A percentile compares a stretch with the other conserved stretches of the same genome.
phyloP scores from a whole-genome alignment of 225 moss, liverwort and hornwort genomes.

The Physcomitrium patens region DNA sequence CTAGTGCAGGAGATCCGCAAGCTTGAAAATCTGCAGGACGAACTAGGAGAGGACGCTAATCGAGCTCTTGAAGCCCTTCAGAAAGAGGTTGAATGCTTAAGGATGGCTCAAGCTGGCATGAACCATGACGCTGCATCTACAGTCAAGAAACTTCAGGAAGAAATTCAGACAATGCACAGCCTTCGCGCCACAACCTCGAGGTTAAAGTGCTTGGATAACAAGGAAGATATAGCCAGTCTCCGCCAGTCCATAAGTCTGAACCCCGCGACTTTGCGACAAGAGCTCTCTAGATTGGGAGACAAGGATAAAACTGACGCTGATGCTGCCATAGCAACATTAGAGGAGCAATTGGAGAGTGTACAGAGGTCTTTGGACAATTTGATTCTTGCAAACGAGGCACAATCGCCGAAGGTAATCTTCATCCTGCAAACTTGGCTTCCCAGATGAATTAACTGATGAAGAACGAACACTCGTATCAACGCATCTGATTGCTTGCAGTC shows the following conservation, averaged over 20 bases:
- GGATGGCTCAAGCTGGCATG: constrained; percentile 98
- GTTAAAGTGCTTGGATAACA: constrained; percentile 44
- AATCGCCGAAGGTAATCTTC: constrained; percentile 45
- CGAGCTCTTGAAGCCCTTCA: constrained; percentile 96
- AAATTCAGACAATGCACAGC: constrained; percentile 84
- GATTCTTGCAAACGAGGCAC: constrained; percentile 66
- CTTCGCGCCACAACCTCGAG: constrained; percentile 59
- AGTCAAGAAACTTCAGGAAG: constrained; percentile 91
- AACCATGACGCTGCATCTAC: constrained; percentile 94
- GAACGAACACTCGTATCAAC: neutral
- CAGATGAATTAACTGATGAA: neutral
- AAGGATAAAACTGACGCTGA: constrained; percentile 83
- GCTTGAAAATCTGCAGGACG: constrained; percentile 95
- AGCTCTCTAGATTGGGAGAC: constrained; percentile 85
- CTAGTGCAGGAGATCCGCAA: constrained; percentile 98
- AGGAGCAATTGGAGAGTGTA: constrained; percentile 97
- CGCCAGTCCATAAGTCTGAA: constrained; percentile 62
- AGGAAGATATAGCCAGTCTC: constrained; percentile 57
- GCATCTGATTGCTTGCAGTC: too few species aligned
- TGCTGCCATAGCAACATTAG: constrained; percentile 92
- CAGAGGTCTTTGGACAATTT: constrained; percentile 95
- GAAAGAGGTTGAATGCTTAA: constrained; percentile 96
- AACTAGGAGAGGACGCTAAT: constrained; percentile 93
- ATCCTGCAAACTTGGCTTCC: neutral
- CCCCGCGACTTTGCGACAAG: constrained; percentile 67